Evolutionary conservation across 306 rosid species (phyloP), one percentile per base, ranked within the genome.

Genomic region (Astragalus glycyphyllos): DNA sequence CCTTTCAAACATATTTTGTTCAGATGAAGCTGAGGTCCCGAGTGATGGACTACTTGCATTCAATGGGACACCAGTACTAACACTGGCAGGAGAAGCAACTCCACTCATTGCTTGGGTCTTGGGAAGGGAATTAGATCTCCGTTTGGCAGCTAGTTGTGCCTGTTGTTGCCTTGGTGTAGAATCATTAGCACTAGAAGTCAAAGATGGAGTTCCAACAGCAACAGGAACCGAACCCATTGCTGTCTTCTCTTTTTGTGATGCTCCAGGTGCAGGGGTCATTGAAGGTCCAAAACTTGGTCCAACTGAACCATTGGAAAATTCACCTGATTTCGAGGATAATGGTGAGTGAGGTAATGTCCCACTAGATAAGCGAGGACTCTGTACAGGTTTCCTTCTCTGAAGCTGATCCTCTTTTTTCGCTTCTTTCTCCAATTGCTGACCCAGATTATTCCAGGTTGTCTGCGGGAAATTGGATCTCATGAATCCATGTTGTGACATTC

Each of bases 41-140:
- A 91, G 86, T 56, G 96, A 80, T 58, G 97, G 99, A 64, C 97
- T 95, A 78, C 72, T 87, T 32, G 88, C 91, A 88, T 86, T 90
- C 75, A 79, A 61, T 55, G 88, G 87, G 62, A 75, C 78, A 50
- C 88, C 84, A 75, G 89, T 94, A 79, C 90, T 75, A 74, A 91
- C 99, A 75, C 97, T 91, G 47, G 89, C 89, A 14, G 99, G 99
- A 69, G 99, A 95, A 50, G 86, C 88, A 76, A 91, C 96, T 50
- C 89, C 96, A 74, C 74, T 87, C 80, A 95, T 84, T 69, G 82
- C 89, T 37, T 82, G 88, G 58, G 87, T 87, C 87, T 85, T 95
- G 59, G 97, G 88, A 76, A 83, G 86, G 67, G 99, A 94, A 78
- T 72, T 89, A 64, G 97, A 78, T 81, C 85, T 89, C 68, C 96